Evolutionary conservation across 2,329 filamentous ascomycete genomes (phyloP).

Genomic region (Xylariales sp.): DNA sequence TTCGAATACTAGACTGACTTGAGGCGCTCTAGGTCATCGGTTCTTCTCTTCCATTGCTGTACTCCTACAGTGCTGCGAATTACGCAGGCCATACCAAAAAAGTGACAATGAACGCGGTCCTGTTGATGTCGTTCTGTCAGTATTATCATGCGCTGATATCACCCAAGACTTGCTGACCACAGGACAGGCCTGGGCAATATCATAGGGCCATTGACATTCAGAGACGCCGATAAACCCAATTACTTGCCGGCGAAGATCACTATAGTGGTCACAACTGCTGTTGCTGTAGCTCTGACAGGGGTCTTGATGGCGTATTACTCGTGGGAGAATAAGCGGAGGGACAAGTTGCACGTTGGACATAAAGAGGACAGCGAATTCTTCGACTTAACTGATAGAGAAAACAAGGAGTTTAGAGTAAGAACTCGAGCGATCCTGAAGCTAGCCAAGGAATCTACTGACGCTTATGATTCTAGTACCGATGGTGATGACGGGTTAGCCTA

Average conservation of each 20-base stretch:
- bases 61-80: slow-evolving; percentile 22
- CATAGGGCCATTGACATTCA: slow-evolving; percentile 35
- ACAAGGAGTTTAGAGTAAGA: slow-evolving; percentile 20
- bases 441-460: too few species aligned
- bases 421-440: too few species aligned
- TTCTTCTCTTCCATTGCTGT: slow-evolving; percentile 37
- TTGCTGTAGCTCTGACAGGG: slow-evolving; percentile 36
- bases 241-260: slow-evolving; percentile 39
- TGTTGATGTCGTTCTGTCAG: slow-evolving; percentile 33
- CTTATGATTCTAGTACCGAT: too few species aligned
- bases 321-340: slow-evolving; percentile 39
- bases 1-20: background rate
- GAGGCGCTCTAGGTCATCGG: slow-evolving; percentile 25
- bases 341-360: slow-evolving; percentile 15
- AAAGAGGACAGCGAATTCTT: slow-evolving; percentile 24
- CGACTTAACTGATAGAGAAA: slow-evolving; percentile 27
- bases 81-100: slow-evolving; percentile 50
- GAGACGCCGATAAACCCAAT: slow-evolving; percentile 26
- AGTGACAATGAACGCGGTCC: slow-evolving; percentile 44
- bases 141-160: background rate
- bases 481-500: background rate
- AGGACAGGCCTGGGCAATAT: slow-evolving; percentile 32
- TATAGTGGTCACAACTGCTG: slow-evolving; percentile 36
- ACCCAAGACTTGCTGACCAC: background rate
- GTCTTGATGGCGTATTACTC: slow-evolving; percentile 45